Percentiles rank a stretch among this genome's conserved stretches.
These are phyloP conservation scores for Tolypocladium tundrense DNA, from an alignment of 2,329 filamentous ascomycete genomes.

Conservation along the genomic window DNA sequence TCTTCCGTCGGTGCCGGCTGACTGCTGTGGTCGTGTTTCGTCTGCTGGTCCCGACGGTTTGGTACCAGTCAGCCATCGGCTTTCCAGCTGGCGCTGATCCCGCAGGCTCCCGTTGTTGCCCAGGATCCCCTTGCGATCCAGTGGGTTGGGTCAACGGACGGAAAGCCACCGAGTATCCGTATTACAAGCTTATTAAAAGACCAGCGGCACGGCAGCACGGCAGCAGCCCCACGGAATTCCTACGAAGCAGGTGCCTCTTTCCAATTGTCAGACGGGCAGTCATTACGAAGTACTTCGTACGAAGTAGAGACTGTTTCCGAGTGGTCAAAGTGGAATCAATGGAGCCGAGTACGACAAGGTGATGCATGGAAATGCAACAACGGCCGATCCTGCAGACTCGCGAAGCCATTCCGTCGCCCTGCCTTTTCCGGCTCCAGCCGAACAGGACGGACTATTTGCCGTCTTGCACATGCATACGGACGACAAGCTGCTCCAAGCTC, in stretches of 20 bases:
- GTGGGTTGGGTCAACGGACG: neutral
- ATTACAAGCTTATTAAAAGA: neutral
- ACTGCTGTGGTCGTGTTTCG: neutral
- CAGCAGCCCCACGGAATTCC: neutral
- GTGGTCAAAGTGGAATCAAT: neutral
- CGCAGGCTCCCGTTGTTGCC: neutral
- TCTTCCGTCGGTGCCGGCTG: neutral
- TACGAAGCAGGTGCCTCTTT: neutral
- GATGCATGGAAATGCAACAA: neutral
- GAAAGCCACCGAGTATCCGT: too few relatives aligned
- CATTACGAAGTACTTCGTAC: neutral
- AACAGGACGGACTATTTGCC: neutral
- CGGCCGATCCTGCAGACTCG: neutral
- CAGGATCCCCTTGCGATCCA: neutral
- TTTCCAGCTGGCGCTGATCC: neutral
- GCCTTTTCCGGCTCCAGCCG: neutral
- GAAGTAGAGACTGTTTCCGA: neutral
- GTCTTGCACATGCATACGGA: neutral
- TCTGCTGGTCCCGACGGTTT: constrained; percentile 1
- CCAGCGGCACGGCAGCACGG: neutral
- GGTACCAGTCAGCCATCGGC: neutral
- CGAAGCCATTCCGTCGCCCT: neutral
- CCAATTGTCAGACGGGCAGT: neutral
- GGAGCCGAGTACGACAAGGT: neutral
- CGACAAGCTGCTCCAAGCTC: too few relatives aligned